A percentile compares a stretch with the other conserved stretches of the same genome.
phyloP scores from a whole-genome alignment of 2,329 filamentous ascomycete genomes.

The Gyromitra esculenta region DNA sequence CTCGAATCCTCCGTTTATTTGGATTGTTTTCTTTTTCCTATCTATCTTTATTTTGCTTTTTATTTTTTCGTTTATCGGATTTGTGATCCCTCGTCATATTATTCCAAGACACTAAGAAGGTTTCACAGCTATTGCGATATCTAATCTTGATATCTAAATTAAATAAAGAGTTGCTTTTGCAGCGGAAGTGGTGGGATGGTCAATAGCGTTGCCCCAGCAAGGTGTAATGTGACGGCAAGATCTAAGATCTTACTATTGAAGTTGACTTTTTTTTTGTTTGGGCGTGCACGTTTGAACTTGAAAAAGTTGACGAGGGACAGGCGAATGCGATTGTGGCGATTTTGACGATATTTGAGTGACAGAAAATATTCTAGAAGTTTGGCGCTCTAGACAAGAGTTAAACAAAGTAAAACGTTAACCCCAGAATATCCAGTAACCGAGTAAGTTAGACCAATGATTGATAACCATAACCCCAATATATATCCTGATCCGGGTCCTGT shows the following conservation, averaged over 20 bases:
- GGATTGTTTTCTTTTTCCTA: constrained; percentile 12
- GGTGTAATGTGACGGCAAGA: constrained; percentile 21
- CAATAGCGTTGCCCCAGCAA: constrained; percentile 10
- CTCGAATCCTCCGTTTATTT: not conserved
- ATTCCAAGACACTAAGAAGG: constrained; percentile 5
- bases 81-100: constrained; percentile 21
- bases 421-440: constrained; percentile 1
- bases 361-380: not conserved
- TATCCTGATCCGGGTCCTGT: not conserved
- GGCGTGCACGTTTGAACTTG: not conserved
- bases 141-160: constrained; percentile 7
- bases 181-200: constrained; percentile 8
- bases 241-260: constrained; percentile 37
- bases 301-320: constrained; percentile 16
- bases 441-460: not conserved
- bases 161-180: constrained; percentile 19
- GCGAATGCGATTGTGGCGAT: constrained; percentile 7
- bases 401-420: constrained; percentile 1
- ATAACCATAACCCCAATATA: not conserved
- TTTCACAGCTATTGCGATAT: constrained; percentile 27
- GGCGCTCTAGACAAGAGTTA: not conserved
- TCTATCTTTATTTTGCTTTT: not conserved
- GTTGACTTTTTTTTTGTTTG: constrained; percentile 17
- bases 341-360: constrained; percentile 29
- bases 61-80: constrained; percentile 26